These are phyloP conservation scores for Chrysoporthe austroafricana DNA, from an alignment of 2,329 filamentous ascomycete genomes.

Conservation along the genomic window DNA sequence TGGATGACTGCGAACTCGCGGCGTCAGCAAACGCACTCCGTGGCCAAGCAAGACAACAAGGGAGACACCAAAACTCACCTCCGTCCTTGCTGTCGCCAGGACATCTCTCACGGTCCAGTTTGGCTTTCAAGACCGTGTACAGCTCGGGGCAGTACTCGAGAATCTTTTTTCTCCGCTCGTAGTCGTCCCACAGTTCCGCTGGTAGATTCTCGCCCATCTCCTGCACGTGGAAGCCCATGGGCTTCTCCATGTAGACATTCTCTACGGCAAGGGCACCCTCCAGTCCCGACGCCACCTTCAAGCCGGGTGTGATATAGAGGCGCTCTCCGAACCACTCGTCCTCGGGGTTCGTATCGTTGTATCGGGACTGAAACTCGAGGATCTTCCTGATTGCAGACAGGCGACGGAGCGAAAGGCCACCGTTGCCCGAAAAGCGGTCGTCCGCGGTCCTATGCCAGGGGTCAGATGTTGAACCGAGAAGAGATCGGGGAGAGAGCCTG, in stretches of 20 bases:
- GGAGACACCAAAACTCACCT: conserved; percentile 12
- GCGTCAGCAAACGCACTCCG: neutral
- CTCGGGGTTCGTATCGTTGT: conserved; percentile 51
- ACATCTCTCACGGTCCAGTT: conserved; percentile 28
- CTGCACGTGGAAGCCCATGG: conserved; percentile 63
- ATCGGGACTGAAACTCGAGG: conserved; percentile 51
- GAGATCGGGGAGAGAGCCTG: neutral
- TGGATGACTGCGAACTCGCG: conserved; percentile 18
- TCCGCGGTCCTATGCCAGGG: conserved; percentile 7
- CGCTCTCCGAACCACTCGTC: conserved; percentile 61
- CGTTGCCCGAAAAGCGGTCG: conserved; percentile 53
- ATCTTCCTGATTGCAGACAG: conserved; percentile 58
- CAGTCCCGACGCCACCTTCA: conserved; percentile 47
- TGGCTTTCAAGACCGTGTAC: conserved; percentile 58
- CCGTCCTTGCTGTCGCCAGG: conserved; percentile 25
- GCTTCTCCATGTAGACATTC: conserved; percentile 37
- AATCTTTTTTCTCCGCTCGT: conserved; percentile 51
- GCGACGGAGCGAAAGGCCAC: conserved; percentile 55
- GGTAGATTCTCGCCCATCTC: conserved; percentile 52
- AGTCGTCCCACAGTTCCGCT: conserved; percentile 52
- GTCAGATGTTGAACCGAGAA: neutral
- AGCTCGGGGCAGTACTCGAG: conserved; percentile 63
- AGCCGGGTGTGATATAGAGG: conserved; percentile 52
- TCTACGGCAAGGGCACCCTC: conserved; percentile 33
- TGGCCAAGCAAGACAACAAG: neutral